phyloP scores from a whole-genome alignment of 345 rosid genomes.

The Tarenaya hassleriana region DNA sequence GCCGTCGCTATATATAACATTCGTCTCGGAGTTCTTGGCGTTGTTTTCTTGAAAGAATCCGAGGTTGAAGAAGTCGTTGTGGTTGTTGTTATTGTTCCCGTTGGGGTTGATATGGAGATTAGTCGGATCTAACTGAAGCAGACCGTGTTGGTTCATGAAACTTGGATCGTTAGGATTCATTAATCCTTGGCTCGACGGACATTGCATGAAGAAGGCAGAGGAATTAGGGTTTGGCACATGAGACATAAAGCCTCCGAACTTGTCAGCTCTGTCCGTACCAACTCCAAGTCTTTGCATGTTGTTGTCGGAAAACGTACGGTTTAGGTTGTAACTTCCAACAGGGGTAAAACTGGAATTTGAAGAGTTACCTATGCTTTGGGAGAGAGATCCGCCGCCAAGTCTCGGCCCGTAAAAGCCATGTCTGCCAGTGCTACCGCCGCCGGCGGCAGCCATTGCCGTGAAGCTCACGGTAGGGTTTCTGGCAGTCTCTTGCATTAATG shows the following conservation, averaged over 20 bases:
- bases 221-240: constrained; percentile 32
- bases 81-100: constrained; percentile 18
- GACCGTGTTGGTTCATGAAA: constrained; percentile 28
- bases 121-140: constrained; percentile 25
- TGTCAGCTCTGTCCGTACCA: no score
- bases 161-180: constrained; percentile 20
- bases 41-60: constrained; percentile 44
- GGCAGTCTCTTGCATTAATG: constrained; percentile 68
- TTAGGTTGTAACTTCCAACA: constrained; percentile 26
- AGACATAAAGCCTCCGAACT: constrained; percentile 35
- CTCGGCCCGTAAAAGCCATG: constrained; percentile 36
- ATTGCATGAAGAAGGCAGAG: constrained; percentile 39
- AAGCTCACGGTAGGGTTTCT: constrained; percentile 51
- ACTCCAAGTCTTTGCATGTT: neutral
- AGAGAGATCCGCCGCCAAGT: constrained; percentile 34
- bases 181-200: constrained; percentile 28
- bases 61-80: constrained; percentile 45
- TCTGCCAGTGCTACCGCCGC: neutral
- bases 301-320: constrained; percentile 23
- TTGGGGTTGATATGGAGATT: constrained; percentile 23
- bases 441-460: constrained; percentile 27
- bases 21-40: constrained; percentile 22
- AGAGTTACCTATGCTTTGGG: constrained; percentile 27
- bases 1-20: constrained; percentile 23
- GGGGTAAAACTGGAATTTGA: constrained; percentile 18